A percentile compares a stretch with the other conserved stretches of the same genome.
These are phyloP conservation scores for Stachybotrys chartarum DNA, from an alignment of 2,329 filamentous ascomycete species.

Conservation along the genomic window DNA sequence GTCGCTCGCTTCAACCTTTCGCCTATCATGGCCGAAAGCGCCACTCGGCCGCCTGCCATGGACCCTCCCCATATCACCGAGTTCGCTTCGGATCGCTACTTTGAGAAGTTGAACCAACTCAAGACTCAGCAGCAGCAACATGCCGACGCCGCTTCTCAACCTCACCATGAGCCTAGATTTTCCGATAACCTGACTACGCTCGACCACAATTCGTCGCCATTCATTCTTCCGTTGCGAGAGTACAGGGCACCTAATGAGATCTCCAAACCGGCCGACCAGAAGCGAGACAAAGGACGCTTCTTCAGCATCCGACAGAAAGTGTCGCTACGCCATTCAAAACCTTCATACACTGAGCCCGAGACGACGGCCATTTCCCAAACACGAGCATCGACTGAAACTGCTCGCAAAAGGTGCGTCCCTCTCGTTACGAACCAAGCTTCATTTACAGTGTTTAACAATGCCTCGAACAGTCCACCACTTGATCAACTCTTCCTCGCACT, in stretches of 20 bases:
- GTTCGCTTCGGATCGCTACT: conserved; percentile 59
- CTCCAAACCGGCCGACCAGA: conserved; percentile 21
- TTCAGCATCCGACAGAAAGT: conserved; percentile 32
- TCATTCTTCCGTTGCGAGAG: conserved; percentile 44
- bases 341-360: conserved; percentile 10
- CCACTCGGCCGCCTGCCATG: conserved; percentile 35
- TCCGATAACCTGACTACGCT: conserved; percentile 13
- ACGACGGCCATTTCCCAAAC: conserved; percentile 7
- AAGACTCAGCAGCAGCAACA: conserved; percentile 39
- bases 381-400: conserved; percentile 17
- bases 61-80: conserved; percentile 58
- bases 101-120: conserved; percentile 52
- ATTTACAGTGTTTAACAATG: conserved; percentile 9
- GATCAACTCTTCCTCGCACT: conserved; percentile 51
- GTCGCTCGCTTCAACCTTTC: conserved; percentile 12
- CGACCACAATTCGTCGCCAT: conserved; percentile 28
- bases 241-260: conserved; percentile 25
- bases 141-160: conserved; percentile 13
- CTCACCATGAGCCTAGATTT: conserved; percentile 7
- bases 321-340: conserved; percentile 26
- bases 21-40: conserved; percentile 24
- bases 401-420: conserved; percentile 22
- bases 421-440: neutral
- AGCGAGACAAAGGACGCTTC: conserved; percentile 35
- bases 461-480: conserved; percentile 26